Conservation (phyloP, 345 rosid species). For the Eucalyptus pumila region DNA sequence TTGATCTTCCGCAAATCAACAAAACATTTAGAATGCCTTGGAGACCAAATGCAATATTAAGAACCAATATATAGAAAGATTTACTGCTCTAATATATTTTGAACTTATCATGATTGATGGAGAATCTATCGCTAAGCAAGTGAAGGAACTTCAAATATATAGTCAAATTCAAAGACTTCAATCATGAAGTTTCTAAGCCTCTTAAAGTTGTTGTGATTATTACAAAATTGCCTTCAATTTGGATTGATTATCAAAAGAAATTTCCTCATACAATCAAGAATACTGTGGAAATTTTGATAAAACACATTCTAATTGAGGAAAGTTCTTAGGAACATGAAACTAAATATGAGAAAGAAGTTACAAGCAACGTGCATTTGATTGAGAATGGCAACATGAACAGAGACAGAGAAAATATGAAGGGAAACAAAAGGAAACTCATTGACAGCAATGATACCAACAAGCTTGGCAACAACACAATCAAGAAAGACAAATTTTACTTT, state of each 20-base stretch:
- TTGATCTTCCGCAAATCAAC: fast-evolving
- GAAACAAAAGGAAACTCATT: neutral
- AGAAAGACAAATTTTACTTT: neutral
- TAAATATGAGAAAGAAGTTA: neutral
- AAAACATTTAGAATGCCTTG: neutral
- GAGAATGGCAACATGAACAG: neutral
- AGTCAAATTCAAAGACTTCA: neutral
- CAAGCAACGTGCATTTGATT: neutral
- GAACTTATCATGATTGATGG: fast-evolving
- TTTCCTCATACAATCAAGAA: neutral
- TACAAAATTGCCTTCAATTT: neutral
- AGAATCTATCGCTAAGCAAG: neutral
- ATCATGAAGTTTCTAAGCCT: neutral
- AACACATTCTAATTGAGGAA: neutral
- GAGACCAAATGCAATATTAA: neutral
- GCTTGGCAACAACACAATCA: neutral
- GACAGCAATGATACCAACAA: neutral
- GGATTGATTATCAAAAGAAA: neutral
- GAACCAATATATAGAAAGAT: neutral
- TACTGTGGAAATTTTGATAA: fast-evolving
- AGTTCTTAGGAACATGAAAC: neutral
- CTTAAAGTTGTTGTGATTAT: neutral
- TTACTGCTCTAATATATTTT: fast-evolving
- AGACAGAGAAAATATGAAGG: neutral
- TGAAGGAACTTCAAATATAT: neutral